Percentiles rank a stretch among this genome's conserved stretches.
Evolutionary conservation across 176 grass and related monocot genomes (phyloP).

Genomic region (Melocanna baccifera): DNA sequence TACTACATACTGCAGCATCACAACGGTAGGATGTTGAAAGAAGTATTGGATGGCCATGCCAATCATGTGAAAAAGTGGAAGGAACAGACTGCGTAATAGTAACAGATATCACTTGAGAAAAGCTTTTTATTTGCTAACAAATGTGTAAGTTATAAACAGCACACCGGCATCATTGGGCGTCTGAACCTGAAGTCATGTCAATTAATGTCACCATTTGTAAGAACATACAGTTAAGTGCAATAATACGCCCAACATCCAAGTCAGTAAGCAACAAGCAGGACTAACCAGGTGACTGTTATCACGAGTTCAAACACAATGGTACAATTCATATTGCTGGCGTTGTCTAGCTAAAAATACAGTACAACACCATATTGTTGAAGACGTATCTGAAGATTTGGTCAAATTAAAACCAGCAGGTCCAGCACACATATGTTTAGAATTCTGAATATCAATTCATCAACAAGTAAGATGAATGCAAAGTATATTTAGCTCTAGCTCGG

Average conservation of each 20-base stretch:
- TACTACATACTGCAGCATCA: not conserved
- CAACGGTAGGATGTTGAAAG: not conserved
- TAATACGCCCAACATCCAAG: not conserved
- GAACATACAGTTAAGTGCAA: not conserved
- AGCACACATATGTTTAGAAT: too few species aligned
- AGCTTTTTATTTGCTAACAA: not conserved
- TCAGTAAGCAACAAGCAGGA: not conserved
- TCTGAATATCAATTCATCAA: too few species aligned
- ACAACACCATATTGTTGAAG: too few species aligned
- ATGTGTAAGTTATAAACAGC: not conserved
- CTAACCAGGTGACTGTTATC: not conserved
- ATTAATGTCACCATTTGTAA: not conserved
- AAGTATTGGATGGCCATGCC: not conserved
- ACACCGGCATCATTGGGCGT: not conserved
- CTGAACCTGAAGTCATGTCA: not conserved
- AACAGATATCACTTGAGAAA: not conserved
- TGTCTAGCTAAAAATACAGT: too few species aligned
- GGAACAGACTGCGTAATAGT: not conserved
- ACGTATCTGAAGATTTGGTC: too few species aligned
- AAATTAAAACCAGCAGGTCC: too few species aligned
- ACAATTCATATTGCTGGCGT: too few species aligned
- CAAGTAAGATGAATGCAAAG: too few species aligned
- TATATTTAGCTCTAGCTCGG: too few species aligned
- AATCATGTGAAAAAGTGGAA: not conserved
- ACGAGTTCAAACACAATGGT: not conserved